Evolutionary conservation across 2,329 filamentous ascomycete genomes (phyloP).

Genomic region (Trichophyton verrucosum): DNA sequence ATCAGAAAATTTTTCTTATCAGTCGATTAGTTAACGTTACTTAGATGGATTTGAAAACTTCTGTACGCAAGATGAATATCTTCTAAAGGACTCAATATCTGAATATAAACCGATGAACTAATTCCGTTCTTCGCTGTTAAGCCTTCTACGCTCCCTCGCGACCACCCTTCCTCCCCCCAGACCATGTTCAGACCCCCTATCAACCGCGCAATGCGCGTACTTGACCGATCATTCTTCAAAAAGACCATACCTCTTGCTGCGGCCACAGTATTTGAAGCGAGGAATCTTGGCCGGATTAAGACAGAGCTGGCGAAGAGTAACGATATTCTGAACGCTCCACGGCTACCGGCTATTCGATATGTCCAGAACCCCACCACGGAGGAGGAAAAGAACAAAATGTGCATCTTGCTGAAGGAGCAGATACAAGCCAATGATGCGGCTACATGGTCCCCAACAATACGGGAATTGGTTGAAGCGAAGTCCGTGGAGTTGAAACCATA

Average conservation of each 20-base stretch:
- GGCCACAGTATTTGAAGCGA: conserved; percentile 62
- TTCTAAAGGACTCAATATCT: neutral
- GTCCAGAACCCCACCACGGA: conserved; percentile 42
- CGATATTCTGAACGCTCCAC: conserved; percentile 54
- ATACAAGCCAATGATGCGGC: conserved; percentile 32
- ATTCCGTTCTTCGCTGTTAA: neutral
- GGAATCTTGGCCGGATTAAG: conserved; percentile 60
- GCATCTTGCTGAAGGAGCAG: conserved; percentile 28
- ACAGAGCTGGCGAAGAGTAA: conserved; percentile 51
- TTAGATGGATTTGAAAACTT: conserved; percentile 2
- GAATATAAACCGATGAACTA: neutral
- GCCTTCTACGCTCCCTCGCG: neutral
- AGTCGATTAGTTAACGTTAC: neutral
- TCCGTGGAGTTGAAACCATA: conserved; percentile 64
- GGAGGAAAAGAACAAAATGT: conserved; percentile 31
- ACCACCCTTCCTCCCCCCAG: neutral
- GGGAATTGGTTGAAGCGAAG: conserved; percentile 54
- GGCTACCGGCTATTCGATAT: conserved; percentile 49
- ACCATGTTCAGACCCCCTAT: conserved; percentile 65
- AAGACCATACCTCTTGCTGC: conserved; percentile 65
- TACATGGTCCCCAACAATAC: conserved; percentile 64
- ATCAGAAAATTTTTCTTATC: neutral
- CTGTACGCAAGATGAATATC: neutral
- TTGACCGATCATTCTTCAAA: conserved; percentile 75
- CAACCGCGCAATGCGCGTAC: conserved; percentile 62